These are phyloP conservation scores for Fusarium sacchari DNA, from an alignment of 2,329 filamentous ascomycete genomes.

Conservation along the genomic window DNA sequence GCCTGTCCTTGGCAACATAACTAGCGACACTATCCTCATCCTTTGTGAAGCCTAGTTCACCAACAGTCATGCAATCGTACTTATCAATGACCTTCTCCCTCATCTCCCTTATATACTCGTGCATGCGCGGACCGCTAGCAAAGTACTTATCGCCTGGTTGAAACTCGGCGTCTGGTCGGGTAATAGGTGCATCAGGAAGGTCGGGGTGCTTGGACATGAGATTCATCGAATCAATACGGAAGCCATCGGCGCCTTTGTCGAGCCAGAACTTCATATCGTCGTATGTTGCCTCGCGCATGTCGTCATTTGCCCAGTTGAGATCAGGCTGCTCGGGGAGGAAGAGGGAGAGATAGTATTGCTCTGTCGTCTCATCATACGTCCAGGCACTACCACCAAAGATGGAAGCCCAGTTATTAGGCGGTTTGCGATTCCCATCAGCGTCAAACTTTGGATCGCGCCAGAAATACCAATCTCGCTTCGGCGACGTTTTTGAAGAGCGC, in stretches of 20 bases:
- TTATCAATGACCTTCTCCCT: slow-evolving; percentile 54
- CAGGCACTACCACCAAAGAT: slow-evolving; percentile 61
- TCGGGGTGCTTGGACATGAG: slow-evolving; percentile 67
- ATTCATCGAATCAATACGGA: slow-evolving; percentile 76
- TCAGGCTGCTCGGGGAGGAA: slow-evolving; percentile 80
- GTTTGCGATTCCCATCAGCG: slow-evolving; percentile 47
- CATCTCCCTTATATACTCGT: slow-evolving; percentile 48
- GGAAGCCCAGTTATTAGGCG: slow-evolving; percentile 58
- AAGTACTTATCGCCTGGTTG: slow-evolving; percentile 56
- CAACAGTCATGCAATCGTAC: slow-evolving; percentile 65
- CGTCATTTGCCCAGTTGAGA: slow-evolving; percentile 79
- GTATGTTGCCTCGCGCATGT: slow-evolving; percentile 73
- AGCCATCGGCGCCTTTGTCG: slow-evolving; percentile 73
- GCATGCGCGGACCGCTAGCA: slow-evolving; percentile 65
- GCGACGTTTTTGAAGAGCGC: slow-evolving; percentile 57
- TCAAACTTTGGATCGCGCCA: slow-evolving; percentile 59
- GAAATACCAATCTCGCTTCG: slow-evolving; percentile 66
- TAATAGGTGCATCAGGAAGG: slow-evolving; percentile 62
- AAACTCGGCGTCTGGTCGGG: slow-evolving; percentile 44
- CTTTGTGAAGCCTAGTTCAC: slow-evolving; percentile 42
- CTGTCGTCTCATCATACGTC: slow-evolving; percentile 73
- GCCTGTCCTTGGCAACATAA: slow-evolving; percentile 59
- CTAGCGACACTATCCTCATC: slow-evolving; percentile 56
- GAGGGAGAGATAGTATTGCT: slow-evolving; percentile 78
- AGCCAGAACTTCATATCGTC: slow-evolving; percentile 80